Evolutionary conservation across 352 stramenopile genomes (phyloP).

Genomic region (Phytophthora pistaciae): DNA sequence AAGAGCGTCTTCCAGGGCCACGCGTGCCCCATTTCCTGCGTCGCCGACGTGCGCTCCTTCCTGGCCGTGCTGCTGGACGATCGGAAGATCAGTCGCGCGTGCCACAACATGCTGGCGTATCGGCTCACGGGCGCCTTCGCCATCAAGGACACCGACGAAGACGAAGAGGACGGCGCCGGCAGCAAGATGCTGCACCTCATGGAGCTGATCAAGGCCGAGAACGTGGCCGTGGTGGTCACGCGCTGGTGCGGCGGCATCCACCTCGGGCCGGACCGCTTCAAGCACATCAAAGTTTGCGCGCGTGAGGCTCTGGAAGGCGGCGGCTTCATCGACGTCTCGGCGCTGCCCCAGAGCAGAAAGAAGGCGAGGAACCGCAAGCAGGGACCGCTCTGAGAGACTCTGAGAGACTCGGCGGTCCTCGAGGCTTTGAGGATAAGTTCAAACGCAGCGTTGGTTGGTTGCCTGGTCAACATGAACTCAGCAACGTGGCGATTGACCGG

Average conservation of each 20-base stretch:
- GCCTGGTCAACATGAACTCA: background rate
- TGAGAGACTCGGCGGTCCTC: background rate
- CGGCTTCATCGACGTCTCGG: background rate
- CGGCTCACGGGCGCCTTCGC: conserved; percentile 64
- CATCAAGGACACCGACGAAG: conserved; percentile 83
- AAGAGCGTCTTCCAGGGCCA: conserved; percentile 69
- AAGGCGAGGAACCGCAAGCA: conserved; percentile 48
- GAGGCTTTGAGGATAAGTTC: background rate
- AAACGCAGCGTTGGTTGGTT: background rate
- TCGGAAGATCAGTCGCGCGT: conserved; percentile 70
- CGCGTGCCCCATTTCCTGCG: conserved; percentile 9
- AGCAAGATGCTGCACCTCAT: conserved; percentile 79
- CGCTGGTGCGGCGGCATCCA: conserved; percentile 77
- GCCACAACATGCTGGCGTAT: conserved; percentile 78
- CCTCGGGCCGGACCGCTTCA: conserved; percentile 65
- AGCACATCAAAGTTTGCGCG: conserved; percentile 74
- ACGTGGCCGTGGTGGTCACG: conserved; percentile 79
- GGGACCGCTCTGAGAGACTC: background rate
- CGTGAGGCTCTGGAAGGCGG: conserved; percentile 57
- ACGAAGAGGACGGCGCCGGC: conserved; percentile 74
- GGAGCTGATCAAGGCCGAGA: conserved; percentile 73
- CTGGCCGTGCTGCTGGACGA: conserved; percentile 70
- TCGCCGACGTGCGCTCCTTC: conserved; percentile 72
- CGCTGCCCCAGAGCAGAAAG: conserved; percentile 35
- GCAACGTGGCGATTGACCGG: background rate